Conservation (phyloP, 1,284 basidiomycete species). For the Earliella scabrosa region DNA sequence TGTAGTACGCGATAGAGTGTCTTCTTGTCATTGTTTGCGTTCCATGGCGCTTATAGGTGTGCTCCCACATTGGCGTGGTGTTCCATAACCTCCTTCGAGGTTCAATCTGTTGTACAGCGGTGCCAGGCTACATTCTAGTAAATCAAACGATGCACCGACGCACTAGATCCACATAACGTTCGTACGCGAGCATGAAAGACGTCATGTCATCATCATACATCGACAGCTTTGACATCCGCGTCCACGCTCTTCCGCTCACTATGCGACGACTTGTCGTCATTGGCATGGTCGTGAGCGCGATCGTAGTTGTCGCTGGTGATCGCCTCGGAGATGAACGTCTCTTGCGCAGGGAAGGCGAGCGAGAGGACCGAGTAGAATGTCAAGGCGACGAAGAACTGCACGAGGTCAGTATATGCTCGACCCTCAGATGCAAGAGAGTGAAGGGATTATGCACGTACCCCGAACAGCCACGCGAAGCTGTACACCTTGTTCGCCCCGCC, state of each 20-base stretch:
- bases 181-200: no score
- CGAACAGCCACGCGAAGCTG: slow-evolving; percentile 73
- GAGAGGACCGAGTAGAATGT: slow-evolving; percentile 57
- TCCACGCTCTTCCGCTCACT: slow-evolving; percentile 24
- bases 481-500: slow-evolving; percentile 59
- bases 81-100: no score
- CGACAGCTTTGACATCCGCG: slow-evolving; percentile 22
- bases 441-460: slow-evolving; percentile 49
- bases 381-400: slow-evolving; percentile 45
- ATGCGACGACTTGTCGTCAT: slow-evolving; percentile 19
- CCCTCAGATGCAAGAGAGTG: neutral
- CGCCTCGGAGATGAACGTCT: slow-evolving; percentile 58
- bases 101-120: no score
- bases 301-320: slow-evolving; percentile 36
- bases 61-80: no score
- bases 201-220: no score
- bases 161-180: no score
- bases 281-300: neutral
- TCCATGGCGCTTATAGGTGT: no score
- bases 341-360: slow-evolving; percentile 55
- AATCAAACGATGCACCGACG: no score
- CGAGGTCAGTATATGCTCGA: neutral
- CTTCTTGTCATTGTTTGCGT: no score
- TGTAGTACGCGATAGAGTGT: no score
- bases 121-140: no score